phyloP scores from a whole-genome alignment of 169 alveolate genomes.

The Cryptosporidium parvum region DNA sequence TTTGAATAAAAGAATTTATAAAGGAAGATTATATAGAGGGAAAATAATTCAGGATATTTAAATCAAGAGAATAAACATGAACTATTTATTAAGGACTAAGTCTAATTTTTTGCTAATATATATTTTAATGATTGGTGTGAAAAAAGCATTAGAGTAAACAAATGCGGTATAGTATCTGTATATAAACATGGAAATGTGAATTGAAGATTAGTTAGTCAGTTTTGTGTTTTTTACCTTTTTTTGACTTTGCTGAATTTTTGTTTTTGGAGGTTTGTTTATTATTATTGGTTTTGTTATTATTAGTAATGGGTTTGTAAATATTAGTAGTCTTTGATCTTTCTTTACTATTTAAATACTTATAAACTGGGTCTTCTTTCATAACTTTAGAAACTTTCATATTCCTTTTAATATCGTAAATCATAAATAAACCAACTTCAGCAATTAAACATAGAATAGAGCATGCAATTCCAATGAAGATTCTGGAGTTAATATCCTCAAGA shows the following conservation, averaged over 20 bases:
- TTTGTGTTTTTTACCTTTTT: slow-evolving; percentile 43
- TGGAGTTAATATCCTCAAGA: slow-evolving; percentile 25
- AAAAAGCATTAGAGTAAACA: not conserved
- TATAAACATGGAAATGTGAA: not conserved
- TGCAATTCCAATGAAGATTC: slow-evolving; percentile 65
- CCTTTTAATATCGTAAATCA: slow-evolving; percentile 63
- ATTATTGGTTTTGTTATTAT: not conserved
- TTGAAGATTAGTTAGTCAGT: slow-evolving; percentile 5
- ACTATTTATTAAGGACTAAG: too few relatives aligned
- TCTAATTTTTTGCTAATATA: too few relatives aligned
- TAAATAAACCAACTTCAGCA: slow-evolving; percentile 57
- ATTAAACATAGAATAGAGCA: slow-evolving; percentile 62
- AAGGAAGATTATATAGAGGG: not conserved
- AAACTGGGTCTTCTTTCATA: slow-evolving; percentile 32
- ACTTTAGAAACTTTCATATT: slow-evolving; percentile 46
- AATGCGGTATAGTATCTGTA: not conserved
- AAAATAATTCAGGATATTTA: not conserved
- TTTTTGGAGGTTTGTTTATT: not conserved
- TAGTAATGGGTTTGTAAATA: slow-evolving; percentile 2
- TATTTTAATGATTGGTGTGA: not conserved
- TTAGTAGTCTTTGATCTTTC: not conserved
- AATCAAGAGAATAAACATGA: too few relatives aligned
- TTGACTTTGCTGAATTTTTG: not conserved
- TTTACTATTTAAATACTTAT: slow-evolving; percentile 24
- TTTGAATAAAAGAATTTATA: too few relatives aligned